These are phyloP conservation scores for Calonectria hawksworthii DNA, from an alignment of 2,329 filamentous ascomycete genomes.

Conservation along the genomic window DNA sequence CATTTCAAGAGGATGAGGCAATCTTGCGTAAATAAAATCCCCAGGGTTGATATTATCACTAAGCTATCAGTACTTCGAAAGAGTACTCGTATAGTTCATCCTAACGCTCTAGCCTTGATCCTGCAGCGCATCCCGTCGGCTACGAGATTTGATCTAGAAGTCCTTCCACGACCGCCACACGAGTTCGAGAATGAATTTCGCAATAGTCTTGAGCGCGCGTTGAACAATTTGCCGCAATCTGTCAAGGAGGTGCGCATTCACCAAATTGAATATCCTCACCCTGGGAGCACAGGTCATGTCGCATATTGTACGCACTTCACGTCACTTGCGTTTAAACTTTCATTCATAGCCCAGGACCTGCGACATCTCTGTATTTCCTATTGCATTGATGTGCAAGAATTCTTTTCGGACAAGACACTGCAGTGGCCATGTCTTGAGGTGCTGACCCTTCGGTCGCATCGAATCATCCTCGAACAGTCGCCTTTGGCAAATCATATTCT, in stretches of 20 bases:
- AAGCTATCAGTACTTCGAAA: neutral
- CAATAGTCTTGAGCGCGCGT: neutral
- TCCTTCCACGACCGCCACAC: neutral
- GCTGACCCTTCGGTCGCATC: neutral
- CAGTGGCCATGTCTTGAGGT: constrained; percentile 1
- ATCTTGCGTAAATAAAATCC: neutral
- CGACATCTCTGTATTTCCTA: constrained; percentile 1
- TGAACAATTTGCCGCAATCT: neutral
- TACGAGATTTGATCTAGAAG: neutral
- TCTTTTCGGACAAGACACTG: neutral
- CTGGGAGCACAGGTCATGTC: neutral
- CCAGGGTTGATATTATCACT: constrained; percentile 1
- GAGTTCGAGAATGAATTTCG: neutral
- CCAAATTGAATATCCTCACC: neutral
- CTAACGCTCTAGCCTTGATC: neutral
- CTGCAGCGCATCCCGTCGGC: neutral
- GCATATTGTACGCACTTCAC: neutral
- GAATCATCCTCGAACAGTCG: neutral
- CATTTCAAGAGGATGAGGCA: neutral
- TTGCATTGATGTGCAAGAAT: constrained; percentile 7
- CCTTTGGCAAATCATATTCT: neutral
- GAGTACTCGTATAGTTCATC: neutral
- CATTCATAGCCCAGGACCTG: neutral
- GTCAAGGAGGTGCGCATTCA: constrained; percentile 3
- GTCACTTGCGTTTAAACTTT: neutral